Conservation (phyloP, 805 yeast species). For the Debaryomyces hansenii region DNA sequence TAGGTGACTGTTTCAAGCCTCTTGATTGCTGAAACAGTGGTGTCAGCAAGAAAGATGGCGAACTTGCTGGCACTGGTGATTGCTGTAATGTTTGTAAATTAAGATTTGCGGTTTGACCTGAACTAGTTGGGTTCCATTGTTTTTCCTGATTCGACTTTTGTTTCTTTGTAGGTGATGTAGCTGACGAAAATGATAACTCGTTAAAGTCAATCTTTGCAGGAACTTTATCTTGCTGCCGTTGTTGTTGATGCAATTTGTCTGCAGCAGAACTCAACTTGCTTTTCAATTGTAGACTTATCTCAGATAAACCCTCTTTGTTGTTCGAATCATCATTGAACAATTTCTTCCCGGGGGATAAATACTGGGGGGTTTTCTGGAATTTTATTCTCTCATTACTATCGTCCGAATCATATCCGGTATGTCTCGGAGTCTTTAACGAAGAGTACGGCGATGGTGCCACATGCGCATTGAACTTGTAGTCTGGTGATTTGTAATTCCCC, state of each 20-base stretch:
- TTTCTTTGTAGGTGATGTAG: slow-evolving; percentile 27
- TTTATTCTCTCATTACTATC: slow-evolving; percentile 22
- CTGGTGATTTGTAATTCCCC: slow-evolving; percentile 34
- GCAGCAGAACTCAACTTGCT: slow-evolving; percentile 39
- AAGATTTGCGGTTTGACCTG: slow-evolving; percentile 29
- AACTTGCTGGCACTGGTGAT: slow-evolving; percentile 22
- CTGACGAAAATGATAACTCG: slow-evolving; percentile 25
- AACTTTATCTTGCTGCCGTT: slow-evolving; percentile 15
- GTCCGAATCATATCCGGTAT: slow-evolving; percentile 30
- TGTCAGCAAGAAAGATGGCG: slow-evolving; percentile 6
- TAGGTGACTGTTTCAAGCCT: slow-evolving; percentile 10
- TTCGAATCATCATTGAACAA: slow-evolving; percentile 28
- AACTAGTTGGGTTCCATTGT: slow-evolving; percentile 19
- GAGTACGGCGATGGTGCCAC: slow-evolving; percentile 30
- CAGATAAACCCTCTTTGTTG: slow-evolving; percentile 33
- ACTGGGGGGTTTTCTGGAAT: slow-evolving; percentile 40
- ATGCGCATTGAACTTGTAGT: slow-evolving; percentile 23
- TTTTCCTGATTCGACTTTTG: slow-evolving; percentile 7
- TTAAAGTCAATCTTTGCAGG: slow-evolving; percentile 28
- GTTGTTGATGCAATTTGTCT: slow-evolving; percentile 34
- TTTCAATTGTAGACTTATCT: slow-evolving; percentile 39
- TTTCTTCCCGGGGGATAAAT: slow-evolving; percentile 38
- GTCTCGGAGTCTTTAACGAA: slow-evolving; percentile 34
- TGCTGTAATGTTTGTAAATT: slow-evolving; percentile 39
- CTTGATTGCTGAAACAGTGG: slow-evolving; percentile 3